Percentiles rank a stretch among this genome's conserved stretches.
Evolutionary conservation across 495 filamentous ascomycete species (phyloP).

Genomic region (Neurospora sp.): DNA sequence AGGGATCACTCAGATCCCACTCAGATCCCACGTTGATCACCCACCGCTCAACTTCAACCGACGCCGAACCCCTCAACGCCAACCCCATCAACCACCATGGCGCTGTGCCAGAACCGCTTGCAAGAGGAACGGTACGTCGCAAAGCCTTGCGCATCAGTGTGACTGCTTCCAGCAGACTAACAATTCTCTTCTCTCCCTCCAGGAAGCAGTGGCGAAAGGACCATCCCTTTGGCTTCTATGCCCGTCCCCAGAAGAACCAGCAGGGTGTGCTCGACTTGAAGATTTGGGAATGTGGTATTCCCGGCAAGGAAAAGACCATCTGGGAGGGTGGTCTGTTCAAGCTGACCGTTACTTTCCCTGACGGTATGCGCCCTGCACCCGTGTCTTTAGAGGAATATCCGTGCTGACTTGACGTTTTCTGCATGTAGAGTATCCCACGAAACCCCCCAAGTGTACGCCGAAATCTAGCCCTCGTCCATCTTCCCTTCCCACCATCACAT

Average conservation of each 20-base stretch:
- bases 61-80: conserved; percentile 1
- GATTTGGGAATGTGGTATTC: conserved; percentile 92
- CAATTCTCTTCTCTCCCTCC: neutral
- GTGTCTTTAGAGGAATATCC: neutral
- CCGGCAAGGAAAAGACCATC: conserved; percentile 88
- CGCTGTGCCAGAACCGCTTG: conserved; percentile 78
- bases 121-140: conserved; percentile 74
- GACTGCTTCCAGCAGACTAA: neutral
- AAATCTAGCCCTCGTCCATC: neutral
- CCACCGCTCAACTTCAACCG: conserved; percentile 9
- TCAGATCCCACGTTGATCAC: neutral
- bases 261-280: conserved; percentile 85
- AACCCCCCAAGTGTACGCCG: conserved; percentile 88
- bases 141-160: neutral
- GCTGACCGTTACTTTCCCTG: conserved; percentile 82
- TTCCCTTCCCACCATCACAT: conserved; percentile 4
- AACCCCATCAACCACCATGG: conserved; percentile 45
- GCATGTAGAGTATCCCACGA: conserved; percentile 86
- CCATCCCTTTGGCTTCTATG: conserved; percentile 96
- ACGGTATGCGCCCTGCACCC: conserved; percentile 53
- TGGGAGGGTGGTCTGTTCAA: conserved; percentile 98
- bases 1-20: neutral
- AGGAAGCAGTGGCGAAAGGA: conserved; percentile 97
- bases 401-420: conserved; percentile 6
- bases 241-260: conserved; percentile 68